Conservation (phyloP, 768 basidiomycete genomes). For the Xerocomus potaroensis region DNA sequence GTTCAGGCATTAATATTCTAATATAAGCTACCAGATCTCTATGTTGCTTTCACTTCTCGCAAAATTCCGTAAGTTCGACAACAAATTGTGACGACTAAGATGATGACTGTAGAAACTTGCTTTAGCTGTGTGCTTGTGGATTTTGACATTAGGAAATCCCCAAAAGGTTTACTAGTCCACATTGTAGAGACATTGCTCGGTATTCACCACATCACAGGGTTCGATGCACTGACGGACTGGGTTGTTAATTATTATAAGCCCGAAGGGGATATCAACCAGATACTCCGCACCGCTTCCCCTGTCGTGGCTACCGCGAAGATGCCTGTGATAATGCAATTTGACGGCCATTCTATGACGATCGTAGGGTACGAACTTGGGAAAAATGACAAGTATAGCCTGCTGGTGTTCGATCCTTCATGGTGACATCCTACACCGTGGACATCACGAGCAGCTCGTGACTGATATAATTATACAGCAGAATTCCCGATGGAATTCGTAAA, state of each 20-base stretch:
- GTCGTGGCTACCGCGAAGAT: conserved; percentile 59
- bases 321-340: conserved; percentile 80
- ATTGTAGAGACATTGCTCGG: too few relatives aligned
- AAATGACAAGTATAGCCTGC: conserved; percentile 54
- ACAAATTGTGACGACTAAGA: background rate
- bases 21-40: conserved; percentile 49
- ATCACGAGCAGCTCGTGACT: background rate
- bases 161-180: conserved; percentile 36
- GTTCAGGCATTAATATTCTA: background rate
- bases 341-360: conserved; percentile 83
- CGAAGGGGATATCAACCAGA: conserved; percentile 45
- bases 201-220: conserved; percentile 29
- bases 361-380: conserved; percentile 75
- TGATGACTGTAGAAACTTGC: background rate
- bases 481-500: conserved; percentile 12
- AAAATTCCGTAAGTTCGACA: conserved; percentile 69
- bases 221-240: conserved; percentile 61
- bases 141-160: conserved; percentile 46
- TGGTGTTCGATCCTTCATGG: conserved; percentile 78
- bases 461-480: conserved; percentile 9
- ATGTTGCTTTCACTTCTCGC: conserved; percentile 70
- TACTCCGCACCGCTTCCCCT: conserved; percentile 46
- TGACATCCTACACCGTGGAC: conserved; percentile 28
- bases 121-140: conserved; percentile 61
- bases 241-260: conserved; percentile 60